phyloP scores from a whole-genome alignment of 2,329 filamentous ascomycete species.

The Ceratocystiopsis brevicomis region DNA sequence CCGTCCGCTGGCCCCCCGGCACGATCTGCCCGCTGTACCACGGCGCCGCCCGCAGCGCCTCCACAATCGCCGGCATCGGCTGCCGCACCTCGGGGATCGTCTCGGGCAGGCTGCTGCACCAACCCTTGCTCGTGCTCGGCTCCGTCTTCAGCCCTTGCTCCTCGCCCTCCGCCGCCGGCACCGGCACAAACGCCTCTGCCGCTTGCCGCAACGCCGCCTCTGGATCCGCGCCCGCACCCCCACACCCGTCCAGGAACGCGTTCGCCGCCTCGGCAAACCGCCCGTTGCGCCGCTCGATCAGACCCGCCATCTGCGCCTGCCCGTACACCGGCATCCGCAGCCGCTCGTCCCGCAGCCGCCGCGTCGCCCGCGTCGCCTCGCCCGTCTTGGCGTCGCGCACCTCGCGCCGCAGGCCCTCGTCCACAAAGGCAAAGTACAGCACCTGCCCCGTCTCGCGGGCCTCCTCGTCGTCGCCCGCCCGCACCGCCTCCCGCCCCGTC shows the following conservation, averaged over 20 bases:
- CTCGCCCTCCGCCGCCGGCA: slow-evolving; percentile 12
- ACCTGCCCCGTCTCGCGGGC: slow-evolving; percentile 24
- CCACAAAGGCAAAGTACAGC: slow-evolving; percentile 78
- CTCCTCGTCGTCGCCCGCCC: slow-evolving; percentile 8
- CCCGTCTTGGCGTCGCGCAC: slow-evolving; percentile 54
- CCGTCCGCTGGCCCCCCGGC: slow-evolving; percentile 77
- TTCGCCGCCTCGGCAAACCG: slow-evolving; percentile 68
- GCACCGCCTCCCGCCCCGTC: slow-evolving; percentile 28
- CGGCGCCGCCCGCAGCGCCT: slow-evolving; percentile 60
- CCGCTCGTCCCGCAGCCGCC: slow-evolving; percentile 55
- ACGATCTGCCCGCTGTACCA: slow-evolving; percentile 93
- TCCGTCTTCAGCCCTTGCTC: background rate
- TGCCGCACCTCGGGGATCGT: slow-evolving; percentile 66
- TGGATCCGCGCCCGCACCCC: slow-evolving; percentile 41
- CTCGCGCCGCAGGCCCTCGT: slow-evolving; percentile 74
- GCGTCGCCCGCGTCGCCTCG: slow-evolving; percentile 46
- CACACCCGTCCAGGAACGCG: slow-evolving; percentile 55
- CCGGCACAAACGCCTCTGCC: slow-evolving; percentile 42
- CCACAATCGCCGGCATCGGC: slow-evolving; percentile 64
- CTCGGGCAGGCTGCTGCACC: slow-evolving; percentile 29
- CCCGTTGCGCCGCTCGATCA: slow-evolving; percentile 77
- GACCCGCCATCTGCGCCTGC: slow-evolving; percentile 72
- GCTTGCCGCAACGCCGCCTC: slow-evolving; percentile 42
- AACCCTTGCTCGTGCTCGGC: too few relatives aligned
- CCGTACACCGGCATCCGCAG: slow-evolving; percentile 84